Conservation (phyloP, 257 asterid genomes). For the Solanum sitiens region DNA sequence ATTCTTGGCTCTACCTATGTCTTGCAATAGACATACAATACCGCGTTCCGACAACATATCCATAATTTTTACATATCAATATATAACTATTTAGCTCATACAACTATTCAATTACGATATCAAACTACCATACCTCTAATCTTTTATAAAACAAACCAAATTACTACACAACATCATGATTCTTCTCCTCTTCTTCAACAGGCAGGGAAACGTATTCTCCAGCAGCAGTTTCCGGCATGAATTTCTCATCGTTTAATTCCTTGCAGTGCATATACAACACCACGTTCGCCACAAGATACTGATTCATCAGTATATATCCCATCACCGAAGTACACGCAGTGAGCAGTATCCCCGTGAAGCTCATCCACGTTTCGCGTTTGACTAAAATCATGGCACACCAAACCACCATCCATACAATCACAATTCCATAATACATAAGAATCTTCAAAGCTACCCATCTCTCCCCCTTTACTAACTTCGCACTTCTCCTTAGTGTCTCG, state of each 20-base stretch:
- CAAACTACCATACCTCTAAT: background rate
- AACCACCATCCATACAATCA: conserved; percentile 28
- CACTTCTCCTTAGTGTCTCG: background rate
- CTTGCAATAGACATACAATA: background rate
- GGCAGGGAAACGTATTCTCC: background rate
- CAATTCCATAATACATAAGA: conserved; percentile 8
- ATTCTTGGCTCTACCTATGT: no score
- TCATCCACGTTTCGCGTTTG: conserved; percentile 10
- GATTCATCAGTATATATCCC: background rate
- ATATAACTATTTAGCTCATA: background rate
- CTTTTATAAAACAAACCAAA: background rate
- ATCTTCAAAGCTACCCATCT: background rate
- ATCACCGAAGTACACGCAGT: background rate
- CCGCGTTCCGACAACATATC: background rate
- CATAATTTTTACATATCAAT: background rate
- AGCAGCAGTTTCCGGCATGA: background rate
- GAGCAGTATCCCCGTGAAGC: background rate
- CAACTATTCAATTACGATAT: background rate
- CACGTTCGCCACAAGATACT: background rate
- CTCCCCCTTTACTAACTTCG: background rate
- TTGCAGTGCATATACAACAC: background rate
- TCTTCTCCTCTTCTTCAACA: background rate
- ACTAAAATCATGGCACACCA: conserved; percentile 7
- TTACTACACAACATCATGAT: background rate
- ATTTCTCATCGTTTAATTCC: background rate